Conservation (phyloP, 2,329 filamentous ascomycete species). For the Fusarium sp. region DNA sequence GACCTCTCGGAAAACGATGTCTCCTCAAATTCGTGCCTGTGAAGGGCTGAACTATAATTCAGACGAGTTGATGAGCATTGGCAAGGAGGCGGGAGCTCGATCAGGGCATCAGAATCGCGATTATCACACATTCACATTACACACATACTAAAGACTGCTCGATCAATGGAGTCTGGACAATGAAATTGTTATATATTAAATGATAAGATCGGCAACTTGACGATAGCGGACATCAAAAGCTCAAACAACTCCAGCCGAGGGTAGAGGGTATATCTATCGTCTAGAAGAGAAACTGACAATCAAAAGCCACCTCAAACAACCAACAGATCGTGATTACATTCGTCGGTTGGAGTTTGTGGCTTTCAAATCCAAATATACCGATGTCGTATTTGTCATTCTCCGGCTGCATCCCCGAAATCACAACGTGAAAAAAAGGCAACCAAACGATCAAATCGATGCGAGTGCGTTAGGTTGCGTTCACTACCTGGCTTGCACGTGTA, state of each 20-base stretch:
- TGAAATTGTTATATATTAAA: not conserved
- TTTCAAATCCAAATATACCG: conserved; percentile 11
- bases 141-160: not conserved
- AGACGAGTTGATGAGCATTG: not conserved
- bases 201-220: not conserved
- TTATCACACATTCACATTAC: not conserved
- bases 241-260: not conserved
- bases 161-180: not conserved
- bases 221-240: not conserved
- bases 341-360: not conserved
- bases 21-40: conserved; percentile 59
- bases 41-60: not conserved
- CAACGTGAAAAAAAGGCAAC: not conserved
- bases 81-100: not conserved
- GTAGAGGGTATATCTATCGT: not conserved
- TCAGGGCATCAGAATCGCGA: not conserved
- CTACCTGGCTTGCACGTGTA: not conserved
- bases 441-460: not conserved
- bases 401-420: not conserved
- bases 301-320: not conserved
- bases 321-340: not conserved
- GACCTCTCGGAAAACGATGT: conserved; percentile 68
- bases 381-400: conserved; percentile 4
- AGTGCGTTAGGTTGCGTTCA: not conserved
- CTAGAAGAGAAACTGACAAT: not conserved